Conservation (phyloP, 2,329 filamentous ascomycete species). For the Xylaria sp. region DNA sequence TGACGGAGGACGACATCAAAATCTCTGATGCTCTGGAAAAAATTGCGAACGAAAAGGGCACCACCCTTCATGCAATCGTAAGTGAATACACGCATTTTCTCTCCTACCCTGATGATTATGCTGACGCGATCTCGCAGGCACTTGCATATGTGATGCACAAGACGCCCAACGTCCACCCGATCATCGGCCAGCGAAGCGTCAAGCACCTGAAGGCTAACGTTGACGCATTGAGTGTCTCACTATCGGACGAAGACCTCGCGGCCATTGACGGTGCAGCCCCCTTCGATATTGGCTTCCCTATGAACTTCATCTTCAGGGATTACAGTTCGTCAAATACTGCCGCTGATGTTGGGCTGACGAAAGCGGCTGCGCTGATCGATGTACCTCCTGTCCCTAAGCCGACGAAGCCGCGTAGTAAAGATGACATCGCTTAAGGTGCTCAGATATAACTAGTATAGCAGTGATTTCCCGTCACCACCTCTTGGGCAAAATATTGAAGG, state of each 20-base stretch:
- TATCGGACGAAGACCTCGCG: slow-evolving; percentile 63
- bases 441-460: no score
- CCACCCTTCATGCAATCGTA: slow-evolving; percentile 64
- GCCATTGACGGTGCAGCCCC: slow-evolving; percentile 62
- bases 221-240: slow-evolving; percentile 59
- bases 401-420: no score
- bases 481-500: no score
- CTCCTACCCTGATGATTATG: no score
- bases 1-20: neutral
- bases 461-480: no score
- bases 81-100: no score
- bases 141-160: slow-evolving; percentile 64
- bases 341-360: no score
- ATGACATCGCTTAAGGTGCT: no score
- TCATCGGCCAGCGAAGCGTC: slow-evolving; percentile 63
- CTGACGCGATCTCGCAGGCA: slow-evolving; percentile 44
- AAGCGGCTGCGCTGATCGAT: no score
- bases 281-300: slow-evolving; percentile 68
- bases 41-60: slow-evolving; percentile 65
- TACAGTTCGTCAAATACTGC: no score
- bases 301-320: neutral
- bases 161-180: slow-evolving; percentile 63
- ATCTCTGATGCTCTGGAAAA: slow-evolving; percentile 54
- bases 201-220: slow-evolving; percentile 66
- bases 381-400: no score